Evolutionary conservation across 345 rosid genomes (phyloP).

Genomic region (Eucalyptus virginea): DNA sequence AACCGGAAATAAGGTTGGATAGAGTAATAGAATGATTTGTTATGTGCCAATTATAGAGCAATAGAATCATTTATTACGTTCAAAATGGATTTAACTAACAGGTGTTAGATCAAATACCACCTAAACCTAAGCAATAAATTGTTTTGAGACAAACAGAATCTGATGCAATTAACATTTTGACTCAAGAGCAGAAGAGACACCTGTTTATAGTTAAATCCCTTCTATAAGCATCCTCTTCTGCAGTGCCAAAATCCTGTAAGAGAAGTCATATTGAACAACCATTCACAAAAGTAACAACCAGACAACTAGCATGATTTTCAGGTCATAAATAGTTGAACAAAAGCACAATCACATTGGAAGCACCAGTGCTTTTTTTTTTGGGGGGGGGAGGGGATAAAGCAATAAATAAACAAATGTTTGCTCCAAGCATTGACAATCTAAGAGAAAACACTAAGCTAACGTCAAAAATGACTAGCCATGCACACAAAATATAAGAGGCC

Average conservation of each 20-base stretch:
- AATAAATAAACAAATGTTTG: neutral
- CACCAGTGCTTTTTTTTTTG: neutral
- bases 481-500: neutral
- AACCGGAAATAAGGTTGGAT: neutral
- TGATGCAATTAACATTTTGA: no score
- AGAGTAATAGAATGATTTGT: neutral
- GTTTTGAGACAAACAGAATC: neutral
- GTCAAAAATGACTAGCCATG: neutral
- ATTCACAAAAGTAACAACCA: neutral
- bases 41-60: neutral
- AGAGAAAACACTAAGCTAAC: neutral
- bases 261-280: neutral
- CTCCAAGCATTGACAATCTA: neutral
- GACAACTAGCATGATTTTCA: neutral
- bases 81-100: neutral
- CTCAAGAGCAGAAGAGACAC: conserved; percentile 12
- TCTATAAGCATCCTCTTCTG: conserved; percentile 91
- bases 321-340: neutral
- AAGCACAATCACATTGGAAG: neutral
- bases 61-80: neutral
- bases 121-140: neutral
- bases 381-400: neutral
- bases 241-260: conserved; percentile 80
- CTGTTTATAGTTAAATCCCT: conserved; percentile 94
- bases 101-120: neutral